phyloP scores from a whole-genome alignment of 164 flowering plant species.

The Tetrastigma voinierianum region DNA sequence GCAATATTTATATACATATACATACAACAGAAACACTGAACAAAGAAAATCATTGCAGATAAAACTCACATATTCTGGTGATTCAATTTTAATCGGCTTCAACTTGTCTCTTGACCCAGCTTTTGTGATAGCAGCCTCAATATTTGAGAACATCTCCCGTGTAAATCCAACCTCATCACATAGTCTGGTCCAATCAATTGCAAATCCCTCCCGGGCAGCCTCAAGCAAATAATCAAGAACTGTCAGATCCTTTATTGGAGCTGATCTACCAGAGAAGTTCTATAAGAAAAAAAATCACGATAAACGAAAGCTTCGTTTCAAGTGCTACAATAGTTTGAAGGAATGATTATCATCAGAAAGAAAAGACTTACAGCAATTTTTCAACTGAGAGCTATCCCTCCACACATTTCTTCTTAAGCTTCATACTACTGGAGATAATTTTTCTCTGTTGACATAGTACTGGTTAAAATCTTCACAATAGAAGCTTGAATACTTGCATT shows the following conservation, averaged over 20 bases:
- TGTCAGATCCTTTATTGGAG: conserved; percentile 58
- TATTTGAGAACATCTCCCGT: conserved; percentile 19
- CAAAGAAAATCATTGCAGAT: neutral
- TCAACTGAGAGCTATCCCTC: too few relatives aligned
- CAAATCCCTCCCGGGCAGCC: conserved; percentile 51
- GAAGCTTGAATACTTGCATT: conserved; percentile 23
- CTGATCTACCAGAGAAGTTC: conserved; percentile 59
- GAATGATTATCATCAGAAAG: neutral
- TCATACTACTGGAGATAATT: too few relatives aligned
- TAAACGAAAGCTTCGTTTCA: neutral
- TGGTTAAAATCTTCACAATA: conserved; percentile 13
- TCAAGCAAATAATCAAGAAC: conserved; percentile 49
- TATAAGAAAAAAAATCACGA: conserved; percentile 11
- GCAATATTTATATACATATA: neutral
- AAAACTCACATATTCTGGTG: conserved; percentile 54
- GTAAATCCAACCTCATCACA: conserved; percentile 43
- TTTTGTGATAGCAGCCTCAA: conserved; percentile 41
- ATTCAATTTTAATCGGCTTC: conserved; percentile 56
- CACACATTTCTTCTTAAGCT: too few relatives aligned
- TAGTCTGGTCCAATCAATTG: conserved; percentile 49
- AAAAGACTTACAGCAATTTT: too few relatives aligned
- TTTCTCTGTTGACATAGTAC: conserved; percentile 21
- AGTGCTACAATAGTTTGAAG: neutral
- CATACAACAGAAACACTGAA: neutral
- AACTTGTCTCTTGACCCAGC: conserved; percentile 54